Evolutionary conservation across 169 alveolate genomes (phyloP), one percentile per base, ranked within the genome.

Genomic region (Plasmodium gonderi): DNA sequence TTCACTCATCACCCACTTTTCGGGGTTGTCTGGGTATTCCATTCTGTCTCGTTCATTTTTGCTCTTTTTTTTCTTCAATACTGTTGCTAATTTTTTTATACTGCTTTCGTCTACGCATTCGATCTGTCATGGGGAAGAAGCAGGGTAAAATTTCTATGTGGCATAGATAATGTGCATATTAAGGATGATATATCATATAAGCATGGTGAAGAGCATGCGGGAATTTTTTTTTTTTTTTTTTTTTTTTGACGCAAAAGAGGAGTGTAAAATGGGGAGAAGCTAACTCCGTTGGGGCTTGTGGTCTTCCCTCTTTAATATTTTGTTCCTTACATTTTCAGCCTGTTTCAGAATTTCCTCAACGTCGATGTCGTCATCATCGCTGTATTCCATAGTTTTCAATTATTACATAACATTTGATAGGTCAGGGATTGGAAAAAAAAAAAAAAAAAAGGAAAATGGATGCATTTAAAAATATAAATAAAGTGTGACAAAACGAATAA

Each of bases 1-100:
- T 87, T 87, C 93, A 67, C 93, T 87, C 31, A 12, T 76, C 20
- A 87, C 93, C 93, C 93, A 87, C 45, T 87, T 87, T 54, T 87
- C 89, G 20, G 93, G 89, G n/a, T 87, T 76, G 45, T 87, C 87
- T 75, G 93, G 93, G 67, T 87, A 44, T 44, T 87, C 93, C 64
- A 87, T 87, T 75, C 93, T 51, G 89, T 87, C 93, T 49, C 79
- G 76, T 67, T 87, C 93, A 87, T 87, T 87, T 54, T 75, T 87
- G 38, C 11, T 75, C 36, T 87, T 87, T 76, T 85, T 85, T 47
- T 87, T 87, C 36, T 78, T 87, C 36, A 87, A 87, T 67, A 75
- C 72, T 3, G 67, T 42, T n/a, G 89, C 93, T 17, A 87, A 26
- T 36, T 87, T 87, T 87, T 87, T 74, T 54, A 87, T 87, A 42